phyloP scores from a whole-genome alignment of 805 yeast genomes.

The Lipomyces lipofer region DNA sequence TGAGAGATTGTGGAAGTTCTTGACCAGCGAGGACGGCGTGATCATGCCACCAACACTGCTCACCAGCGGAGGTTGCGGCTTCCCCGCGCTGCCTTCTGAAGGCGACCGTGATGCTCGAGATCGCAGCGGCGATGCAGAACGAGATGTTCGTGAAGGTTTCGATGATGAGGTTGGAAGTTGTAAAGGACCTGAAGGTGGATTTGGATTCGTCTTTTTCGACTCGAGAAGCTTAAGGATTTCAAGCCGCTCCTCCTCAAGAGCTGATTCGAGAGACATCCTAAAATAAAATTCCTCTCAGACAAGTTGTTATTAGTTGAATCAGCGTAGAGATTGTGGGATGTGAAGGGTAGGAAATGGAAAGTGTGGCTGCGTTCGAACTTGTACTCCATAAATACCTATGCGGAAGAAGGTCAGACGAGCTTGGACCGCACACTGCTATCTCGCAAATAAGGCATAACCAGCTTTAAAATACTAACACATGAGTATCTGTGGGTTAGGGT shows the following conservation, averaged over 20 bases:
- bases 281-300: too few relatives aligned
- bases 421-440: too few relatives aligned
- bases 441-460: too few relatives aligned
- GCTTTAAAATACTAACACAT: too few relatives aligned
- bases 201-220: slow-evolving; percentile 2
- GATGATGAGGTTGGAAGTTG: slow-evolving; percentile 8
- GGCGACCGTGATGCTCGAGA: slow-evolving; percentile 11
- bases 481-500: too few relatives aligned
- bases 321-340: too few relatives aligned
- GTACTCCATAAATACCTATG: too few relatives aligned
- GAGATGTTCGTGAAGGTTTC: slow-evolving; percentile 14
- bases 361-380: too few relatives aligned
- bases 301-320: too few relatives aligned
- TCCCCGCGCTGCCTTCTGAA: slow-evolving; percentile 7
- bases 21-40: slow-evolving; percentile 24
- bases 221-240: slow-evolving; percentile 33
- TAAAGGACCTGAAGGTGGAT: slow-evolving; percentile 1
- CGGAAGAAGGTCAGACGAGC: too few relatives aligned
- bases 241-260: slow-evolving; percentile 35
- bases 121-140: slow-evolving; percentile 29
- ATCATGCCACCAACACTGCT: slow-evolving; percentile 15
- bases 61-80: background rate
- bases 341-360: too few relatives aligned
- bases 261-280: slow-evolving; percentile 34
- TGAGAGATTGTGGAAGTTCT: slow-evolving; percentile 25